Evolutionary conservation across 2,329 filamentous ascomycete species (phyloP).

Genomic region (Phaeoacremonium minimum): DNA sequence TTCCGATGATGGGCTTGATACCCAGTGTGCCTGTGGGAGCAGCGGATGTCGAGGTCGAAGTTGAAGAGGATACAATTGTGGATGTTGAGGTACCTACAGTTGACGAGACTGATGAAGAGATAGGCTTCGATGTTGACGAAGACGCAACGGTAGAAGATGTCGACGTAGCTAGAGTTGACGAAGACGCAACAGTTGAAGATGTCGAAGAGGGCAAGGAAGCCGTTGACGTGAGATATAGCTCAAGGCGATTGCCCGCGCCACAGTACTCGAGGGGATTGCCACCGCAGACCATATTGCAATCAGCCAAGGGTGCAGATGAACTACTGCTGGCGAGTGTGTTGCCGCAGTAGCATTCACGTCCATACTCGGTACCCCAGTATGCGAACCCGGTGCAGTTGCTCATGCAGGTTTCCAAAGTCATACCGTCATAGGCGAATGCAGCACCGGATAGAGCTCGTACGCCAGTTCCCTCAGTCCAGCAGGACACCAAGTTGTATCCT

Average conservation of each 20-base stretch:
- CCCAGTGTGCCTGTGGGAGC: constrained; percentile 26
- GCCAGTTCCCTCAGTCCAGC: constrained; percentile 40
- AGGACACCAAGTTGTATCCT: constrained; percentile 39
- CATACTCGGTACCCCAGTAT: constrained; percentile 48
- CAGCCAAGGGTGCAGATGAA: constrained; percentile 21
- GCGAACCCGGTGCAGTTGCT: constrained; percentile 38
- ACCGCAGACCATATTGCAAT: constrained; percentile 31
- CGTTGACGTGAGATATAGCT: constrained; percentile 27
- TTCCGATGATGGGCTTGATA: constrained; percentile 26
- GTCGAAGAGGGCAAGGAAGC: background rate
- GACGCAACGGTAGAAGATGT: constrained; percentile 4
- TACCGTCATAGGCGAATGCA: constrained; percentile 37
- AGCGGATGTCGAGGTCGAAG: constrained; percentile 16
- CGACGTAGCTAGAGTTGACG: constrained; percentile 11
- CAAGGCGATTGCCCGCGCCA: constrained; percentile 27
- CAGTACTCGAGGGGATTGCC: constrained; percentile 30
- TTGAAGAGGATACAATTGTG: constrained; percentile 8
- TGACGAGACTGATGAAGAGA: constrained; percentile 4
- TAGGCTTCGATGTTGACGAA: constrained; percentile 10
- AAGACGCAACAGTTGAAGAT: constrained; percentile 28
- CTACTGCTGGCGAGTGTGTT: constrained; percentile 30
- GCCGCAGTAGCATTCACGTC: constrained; percentile 48
- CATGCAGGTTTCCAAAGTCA: constrained; percentile 46
- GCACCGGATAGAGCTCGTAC: constrained; percentile 36
- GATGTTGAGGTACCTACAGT: too few species aligned